A percentile compares a stretch with the other conserved stretches of the same genome.
Conservation (phyloP, 352 stramenopile genomes). For the Phytophthora multivora region DNA sequence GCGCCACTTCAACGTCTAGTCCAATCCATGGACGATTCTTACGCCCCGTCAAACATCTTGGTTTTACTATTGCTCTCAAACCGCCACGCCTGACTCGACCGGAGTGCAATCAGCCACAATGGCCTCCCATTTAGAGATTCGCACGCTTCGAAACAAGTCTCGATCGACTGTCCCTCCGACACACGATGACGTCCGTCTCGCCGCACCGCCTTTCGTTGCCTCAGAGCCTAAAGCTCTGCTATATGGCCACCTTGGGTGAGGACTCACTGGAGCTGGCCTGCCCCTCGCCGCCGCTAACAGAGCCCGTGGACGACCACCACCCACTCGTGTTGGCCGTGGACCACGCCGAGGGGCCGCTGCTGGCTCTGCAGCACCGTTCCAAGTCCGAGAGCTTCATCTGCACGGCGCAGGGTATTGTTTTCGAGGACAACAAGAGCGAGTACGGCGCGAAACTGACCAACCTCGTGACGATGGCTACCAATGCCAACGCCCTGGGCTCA, state of each 20-base stretch:
- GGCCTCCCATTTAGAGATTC: conserved; percentile 20
- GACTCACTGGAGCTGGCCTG: background rate
- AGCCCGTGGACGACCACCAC: conserved; percentile 19
- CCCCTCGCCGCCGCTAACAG: background rate
- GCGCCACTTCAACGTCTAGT: too few relatives aligned
- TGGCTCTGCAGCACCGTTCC: conserved; percentile 13
- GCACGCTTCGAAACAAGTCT: conserved; percentile 10
- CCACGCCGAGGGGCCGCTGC: background rate
- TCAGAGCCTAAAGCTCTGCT: conserved; percentile 15
- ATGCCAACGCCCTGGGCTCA: conserved; percentile 2
- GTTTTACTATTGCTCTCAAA: background rate
- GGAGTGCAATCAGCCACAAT: background rate
- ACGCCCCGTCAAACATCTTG: too few relatives aligned
- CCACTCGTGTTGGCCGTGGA: conserved; percentile 13
- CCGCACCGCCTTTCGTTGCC: conserved; percentile 13
- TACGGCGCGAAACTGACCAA: conserved; percentile 16
- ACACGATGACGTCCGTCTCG: conserved; percentile 13
- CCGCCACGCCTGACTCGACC: background rate
- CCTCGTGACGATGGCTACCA: conserved; percentile 20
- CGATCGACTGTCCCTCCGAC: background rate
- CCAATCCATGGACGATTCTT: too few relatives aligned
- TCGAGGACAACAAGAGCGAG: conserved; percentile 20
- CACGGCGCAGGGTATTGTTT: conserved; percentile 34
- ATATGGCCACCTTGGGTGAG: conserved; percentile 15
- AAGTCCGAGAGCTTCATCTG: conserved; percentile 41